These are phyloP conservation scores for Coemansia sp. DNA, from an alignment of 192 early-diverging fungal genomes.

Conservation along the genomic window DNA sequence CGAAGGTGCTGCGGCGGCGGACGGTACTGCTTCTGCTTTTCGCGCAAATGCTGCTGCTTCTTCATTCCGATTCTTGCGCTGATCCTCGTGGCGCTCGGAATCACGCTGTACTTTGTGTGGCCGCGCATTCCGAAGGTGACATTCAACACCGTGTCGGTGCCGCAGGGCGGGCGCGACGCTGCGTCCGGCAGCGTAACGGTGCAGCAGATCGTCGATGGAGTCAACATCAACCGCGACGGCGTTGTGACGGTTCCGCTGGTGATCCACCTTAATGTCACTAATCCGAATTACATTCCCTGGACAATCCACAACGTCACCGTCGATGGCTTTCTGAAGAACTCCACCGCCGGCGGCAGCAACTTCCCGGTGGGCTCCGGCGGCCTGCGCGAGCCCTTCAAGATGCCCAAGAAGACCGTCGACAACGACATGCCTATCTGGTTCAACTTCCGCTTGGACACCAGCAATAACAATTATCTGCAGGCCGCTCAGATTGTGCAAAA, in stretches of 20 bases:
- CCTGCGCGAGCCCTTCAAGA: constrained; percentile 43
- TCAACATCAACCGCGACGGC: constrained; percentile 45
- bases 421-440: constrained; percentile 52
- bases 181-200: constrained; percentile 8
- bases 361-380: constrained; percentile 55
- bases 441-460: constrained; percentile 48
- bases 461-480: constrained; percentile 34
- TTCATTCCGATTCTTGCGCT: constrained; percentile 42
- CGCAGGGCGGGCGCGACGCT: constrained; percentile 2
- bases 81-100: constrained; percentile 45
- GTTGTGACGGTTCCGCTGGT: constrained; percentile 54
- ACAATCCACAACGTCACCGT: constrained; percentile 58
- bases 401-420: constrained; percentile 34
- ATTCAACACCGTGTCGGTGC: constrained; percentile 40
- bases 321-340: constrained; percentile 37
- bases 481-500: constrained; percentile 40
- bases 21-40: constrained; percentile 56
- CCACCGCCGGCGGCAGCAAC: constrained; percentile 22
- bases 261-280: constrained; percentile 53
- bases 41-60: constrained; percentile 42
- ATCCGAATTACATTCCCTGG: constrained; percentile 60
- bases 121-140: constrained; percentile 50
- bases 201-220: constrained; percentile 28
- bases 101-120: constrained; percentile 54
- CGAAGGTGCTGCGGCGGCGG: constrained; percentile 49